Conservation (phyloP, 495 filamentous ascomycete species). For the Hapsidospora chrysogenum region DNA sequence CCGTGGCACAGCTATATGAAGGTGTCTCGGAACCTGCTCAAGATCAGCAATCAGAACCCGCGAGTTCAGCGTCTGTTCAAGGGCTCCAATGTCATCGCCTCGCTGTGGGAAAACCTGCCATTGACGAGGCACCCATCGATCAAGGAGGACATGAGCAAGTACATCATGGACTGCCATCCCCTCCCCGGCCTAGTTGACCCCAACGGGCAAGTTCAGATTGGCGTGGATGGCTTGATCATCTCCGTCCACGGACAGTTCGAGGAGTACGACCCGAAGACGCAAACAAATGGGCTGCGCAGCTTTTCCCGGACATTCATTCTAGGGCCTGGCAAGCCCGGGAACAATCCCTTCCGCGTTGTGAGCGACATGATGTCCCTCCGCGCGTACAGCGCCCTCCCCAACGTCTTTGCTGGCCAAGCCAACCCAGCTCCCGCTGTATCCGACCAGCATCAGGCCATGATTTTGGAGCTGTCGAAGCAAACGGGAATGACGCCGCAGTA, state of each 20-base stretch:
- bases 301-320: conserved; percentile 79
- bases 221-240: conserved; percentile 64
- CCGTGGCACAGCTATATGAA: conserved; percentile 64
- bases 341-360: conserved; percentile 53
- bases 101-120: conserved; percentile 54
- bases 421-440: conserved; percentile 7
- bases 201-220: conserved; percentile 40
- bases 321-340: conserved; percentile 47
- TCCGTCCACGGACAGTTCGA: conserved; percentile 72
- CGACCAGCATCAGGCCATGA: conserved; percentile 41
- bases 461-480: conserved; percentile 44
- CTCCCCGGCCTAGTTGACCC: conserved; percentile 57
- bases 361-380: conserved; percentile 64
- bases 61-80: conserved; percentile 46
- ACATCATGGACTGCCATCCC: conserved; percentile 69
- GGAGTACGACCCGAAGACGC: conserved; percentile 40
- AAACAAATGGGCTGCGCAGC: conserved; percentile 43
- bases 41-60: conserved; percentile 39
- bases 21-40: conserved; percentile 64
- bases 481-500: conserved; percentile 60
- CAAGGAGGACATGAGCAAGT: conserved; percentile 41
- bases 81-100: conserved; percentile 48
- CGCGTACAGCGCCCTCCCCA: conserved; percentile 30
- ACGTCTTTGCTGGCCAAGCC: conserved; percentile 7
- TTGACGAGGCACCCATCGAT: conserved; percentile 59